Base-by-base conservation (phyloP, 129 eudicot genomes). In the Tagetes patula region DNA sequence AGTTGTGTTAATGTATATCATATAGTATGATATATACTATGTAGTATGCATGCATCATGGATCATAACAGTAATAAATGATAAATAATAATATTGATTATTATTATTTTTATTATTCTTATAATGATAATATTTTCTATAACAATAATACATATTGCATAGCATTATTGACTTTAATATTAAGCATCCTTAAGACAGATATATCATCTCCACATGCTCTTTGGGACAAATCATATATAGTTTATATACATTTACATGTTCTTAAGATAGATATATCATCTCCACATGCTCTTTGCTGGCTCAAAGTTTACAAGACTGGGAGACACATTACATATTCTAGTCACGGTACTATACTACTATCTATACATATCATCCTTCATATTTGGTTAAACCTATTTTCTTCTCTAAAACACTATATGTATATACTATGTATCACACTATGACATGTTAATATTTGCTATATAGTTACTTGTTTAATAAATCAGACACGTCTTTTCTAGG, bases 401-500 rank as follows among this genome's bases (percentile, higher is more conserved):
- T 52, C 39, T 70, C 50, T 53, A 70, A 27, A 46, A 67, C 41
- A 9, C 52, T 61, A 34, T 67, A 70, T 32, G 2, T 34, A 12
- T 11, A 8, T 3, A 34, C 1, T 54, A 60, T 37, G 11, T 49
- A 3, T 30, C 1, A 9, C 8, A 43, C 8, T 43, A 8, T 8
- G 48, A 43, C 8, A 34, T 20, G 32, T 13, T 27, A 11, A 31
- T 27, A 8, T 32, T 40, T 75, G 37, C 73, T 67, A 70, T 68
- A 46, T n/a, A 11, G 42, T 77, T 75, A 80, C 78, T 74, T 62
- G 78, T 81, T 80, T n/a, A 82, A 62, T 65, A 79, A 50, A 50
- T 84, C 70, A 39, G 86, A 56, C 10, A 71, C 56, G 40, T 81
- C 81, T 73, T 86, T 78, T 69, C 76, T 85, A 31, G 87, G 69